Base-by-base conservation (phyloP, 768 basidiomycete species). In the Phylloporus sp. region DNA sequence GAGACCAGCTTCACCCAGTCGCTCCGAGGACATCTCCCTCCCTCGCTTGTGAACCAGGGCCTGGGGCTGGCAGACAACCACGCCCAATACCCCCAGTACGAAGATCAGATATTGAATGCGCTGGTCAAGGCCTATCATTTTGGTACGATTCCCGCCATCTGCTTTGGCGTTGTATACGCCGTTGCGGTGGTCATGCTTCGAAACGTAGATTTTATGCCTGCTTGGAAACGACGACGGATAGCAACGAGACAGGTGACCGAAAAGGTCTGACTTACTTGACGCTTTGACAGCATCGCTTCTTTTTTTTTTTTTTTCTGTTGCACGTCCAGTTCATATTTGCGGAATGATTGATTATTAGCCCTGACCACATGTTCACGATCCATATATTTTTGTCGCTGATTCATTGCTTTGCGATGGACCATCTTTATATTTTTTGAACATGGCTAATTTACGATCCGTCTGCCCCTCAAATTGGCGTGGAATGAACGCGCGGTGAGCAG, bases 101-200 rank as follows among this genome's bases (percentile, higher is more conserved):
- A 70, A 50, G 54, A 63, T 6, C 57, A 70, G 41, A 70, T 70
- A 32, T 34, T 69, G 9, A 48, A 59, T 22, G 68, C 68, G 15
- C 68, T 69, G 32, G 66, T 69, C 45, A 68, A 59, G 49, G 68
- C 61, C 0, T 69, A 71, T 60, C 68, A 71, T 45, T 41, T 70
- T 24, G 68, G 70, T 11, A 70, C 54, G 36, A 58, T 70, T 31
- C 68, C 68, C 18, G 66, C 70, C 34, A 53, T 69, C 50, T 70
- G 68, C 43, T 69, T 69, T 35, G 68, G 68, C 15, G 64, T 59
- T 10, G 7, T 68, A 15, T 70, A 70, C 46, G 64, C 68, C 47
- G 18, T 67, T 24, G 64, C 66, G 6, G 70, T 70, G 32, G 39
- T 57, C 47, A 61, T 65, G 45, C 66, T 70, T 45, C 60, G 57